These are phyloP conservation scores for Crucihimalaya himalaica DNA, from an alignment of 345 rosid species.

Conservation along the genomic window DNA sequence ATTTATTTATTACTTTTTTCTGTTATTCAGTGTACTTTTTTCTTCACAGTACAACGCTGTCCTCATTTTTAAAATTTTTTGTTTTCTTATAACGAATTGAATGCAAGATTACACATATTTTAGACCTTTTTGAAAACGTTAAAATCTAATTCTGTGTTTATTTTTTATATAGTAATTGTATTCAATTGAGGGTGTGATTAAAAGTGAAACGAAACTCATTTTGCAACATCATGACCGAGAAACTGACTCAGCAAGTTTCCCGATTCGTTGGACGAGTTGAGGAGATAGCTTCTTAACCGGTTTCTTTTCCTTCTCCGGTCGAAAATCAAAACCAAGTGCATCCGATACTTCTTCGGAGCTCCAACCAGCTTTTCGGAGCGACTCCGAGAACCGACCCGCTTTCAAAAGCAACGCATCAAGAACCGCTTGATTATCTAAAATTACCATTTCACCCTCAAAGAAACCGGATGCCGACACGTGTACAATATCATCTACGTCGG, in stretches of 20 bases:
- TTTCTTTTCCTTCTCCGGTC: conserved; percentile 75
- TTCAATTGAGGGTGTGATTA: not conserved
- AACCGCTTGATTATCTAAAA: conserved; percentile 77
- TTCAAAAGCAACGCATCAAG: conserved; percentile 78
- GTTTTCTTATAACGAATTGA: conserved; percentile 4
- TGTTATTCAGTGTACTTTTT: not conserved
- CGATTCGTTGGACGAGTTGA: conserved; percentile 66
- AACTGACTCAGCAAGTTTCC: conserved; percentile 82
- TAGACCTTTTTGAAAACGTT: conserved; percentile 26
- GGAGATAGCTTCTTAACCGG: conserved; percentile 75
- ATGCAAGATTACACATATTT: not conserved
- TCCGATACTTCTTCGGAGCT: conserved; percentile 96
- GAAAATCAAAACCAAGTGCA: conserved; percentile 78
- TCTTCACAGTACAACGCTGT: conserved; percentile 9
- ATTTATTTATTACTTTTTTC: conserved; percentile 15
- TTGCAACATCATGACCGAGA: conserved; percentile 53
- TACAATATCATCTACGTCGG: conserved; percentile 73
- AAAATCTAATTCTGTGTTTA: conserved; percentile 22
- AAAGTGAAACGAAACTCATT: conserved; percentile 6
- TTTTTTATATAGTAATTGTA: conserved; percentile 1
- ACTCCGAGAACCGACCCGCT: conserved; percentile 87
- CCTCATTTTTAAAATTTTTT: not conserved
- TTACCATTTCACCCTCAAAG: conserved; percentile 74
- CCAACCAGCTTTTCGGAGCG: conserved; percentile 94
- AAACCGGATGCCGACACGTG: conserved; percentile 87